Base-by-base conservation (phyloP, 345 rosid species). In the Kandelia obovata region DNA sequence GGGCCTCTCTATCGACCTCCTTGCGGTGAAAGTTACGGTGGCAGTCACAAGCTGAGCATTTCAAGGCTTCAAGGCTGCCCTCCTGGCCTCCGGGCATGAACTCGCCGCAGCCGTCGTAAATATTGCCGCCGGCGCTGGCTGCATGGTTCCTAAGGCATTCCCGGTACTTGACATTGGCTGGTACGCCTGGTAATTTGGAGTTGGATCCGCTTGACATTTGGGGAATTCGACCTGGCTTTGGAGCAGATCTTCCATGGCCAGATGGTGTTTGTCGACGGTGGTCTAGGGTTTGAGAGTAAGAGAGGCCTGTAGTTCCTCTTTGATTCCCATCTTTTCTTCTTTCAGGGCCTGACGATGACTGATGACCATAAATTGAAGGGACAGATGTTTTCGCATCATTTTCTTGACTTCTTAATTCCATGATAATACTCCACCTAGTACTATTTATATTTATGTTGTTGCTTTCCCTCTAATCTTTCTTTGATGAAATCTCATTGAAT, bases 11-110 rank as follows among this genome's bases (percentile, higher is more conserved):
- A 20, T 88, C 89, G 15, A 82, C 69, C 56, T 91, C 96, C 72
- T 85, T 91, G 58, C 96, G 84, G 82, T 94, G 98, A 64, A 94
- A 94, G 78, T 91, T 94, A 17, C 98, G 88, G 87, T 94, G 98
- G 71, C 98, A 94, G 13, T 87, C 87, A 64, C 98, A 94, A 61
- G 98, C 98, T 7, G 96, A 97, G 53, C 98, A 94, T 75, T 85
- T 86, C 46, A 94, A 83, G 68, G 97, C 95, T 67, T 87, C 97
- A 0, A 87, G 64, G 0, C 87, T 80, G 26, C 97, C 96, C n/a
- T 86, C 97, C 52, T 88, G 92, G 0, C 98, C 97, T 7, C 96
- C 85, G 0, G 98, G 96, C 97, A 94, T 91, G 82, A 94, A 94
- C 92, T 94, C 98, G 1, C 97, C 95, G 55, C 98, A 94, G 5